Base-by-base conservation (phyloP, 108 stramenopile genomes). In the Tribonema minus region DNA sequence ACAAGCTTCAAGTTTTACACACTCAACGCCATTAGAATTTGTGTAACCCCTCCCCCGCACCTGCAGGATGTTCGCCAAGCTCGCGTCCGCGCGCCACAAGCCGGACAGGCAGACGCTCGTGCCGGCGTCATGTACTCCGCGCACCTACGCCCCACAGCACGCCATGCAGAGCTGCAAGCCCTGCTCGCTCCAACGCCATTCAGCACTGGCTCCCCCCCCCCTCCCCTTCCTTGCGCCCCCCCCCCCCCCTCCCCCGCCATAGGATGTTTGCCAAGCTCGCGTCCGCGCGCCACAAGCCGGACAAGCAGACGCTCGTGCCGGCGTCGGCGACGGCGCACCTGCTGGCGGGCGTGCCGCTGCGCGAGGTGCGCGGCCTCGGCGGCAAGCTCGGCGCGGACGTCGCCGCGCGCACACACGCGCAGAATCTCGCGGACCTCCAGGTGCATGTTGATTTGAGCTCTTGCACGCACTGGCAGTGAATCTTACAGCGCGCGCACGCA, bases 211-310 rank as follows among this genome's bases (percentile, higher is more conserved):
- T n/a, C n/a, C n/a, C n/a, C n/a, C n/a, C n/a, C n/a, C n/a, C n/a
- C n/a, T n/a, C n/a, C n/a, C n/a, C n/a, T n/a, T n/a, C n/a, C n/a
- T n/a, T n/a, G n/a, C n/a, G n/a, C n/a, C n/a, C n/a, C n/a, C n/a
- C n/a, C n/a, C n/a, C n/a, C n/a, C n/a, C n/a, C n/a, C n/a, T 85
- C 30, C 83, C 85, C 30, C 37, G 35, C 34, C 84, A 84, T 66
- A 85, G 84, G 72, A 75, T 84, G 15, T 65, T 85, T 7, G 82
- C 85, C 2, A 85, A 85, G 31, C 67, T 85, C 29, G 83, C 72
- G 9, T 84, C 83, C 31, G 84, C 71, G 34, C 81, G 75, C 7
- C 62, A 85, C 65, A 85, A 85, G 68, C 85, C 85, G 12, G 79
- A 83, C 72, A 73, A 74, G 37, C 83, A 85, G 41, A 85, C 85